Conservation (phyloP, 2,329 filamentous ascomycete species). For the Trichoderma afroharzianum region DNA sequence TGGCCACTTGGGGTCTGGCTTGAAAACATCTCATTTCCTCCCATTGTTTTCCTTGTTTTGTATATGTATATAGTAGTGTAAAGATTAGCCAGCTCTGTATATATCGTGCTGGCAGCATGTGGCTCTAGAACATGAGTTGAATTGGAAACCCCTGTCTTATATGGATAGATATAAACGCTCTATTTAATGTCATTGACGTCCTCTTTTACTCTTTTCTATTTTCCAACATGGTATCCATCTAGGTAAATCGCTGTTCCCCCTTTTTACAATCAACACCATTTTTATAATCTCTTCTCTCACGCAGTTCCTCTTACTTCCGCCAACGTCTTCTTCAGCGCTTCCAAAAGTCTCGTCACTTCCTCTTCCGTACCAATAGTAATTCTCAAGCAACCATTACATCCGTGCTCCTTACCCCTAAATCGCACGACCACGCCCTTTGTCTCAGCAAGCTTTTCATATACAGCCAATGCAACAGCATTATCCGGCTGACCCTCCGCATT, state of each 20-base stretch:
- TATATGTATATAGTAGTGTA: background rate
- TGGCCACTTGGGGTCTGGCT: slow-evolving; percentile 5
- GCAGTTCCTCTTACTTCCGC: slow-evolving; percentile 38
- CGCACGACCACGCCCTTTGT: slow-evolving; percentile 85
- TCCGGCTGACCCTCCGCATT: slow-evolving; percentile 69
- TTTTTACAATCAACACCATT: background rate
- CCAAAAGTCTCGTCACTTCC: slow-evolving; percentile 77
- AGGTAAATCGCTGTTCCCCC: background rate
- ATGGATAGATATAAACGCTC: background rate
- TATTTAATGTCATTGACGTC: background rate
- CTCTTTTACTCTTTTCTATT: background rate
- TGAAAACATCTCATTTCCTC: background rate
- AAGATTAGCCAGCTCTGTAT: background rate
- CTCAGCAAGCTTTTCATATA: slow-evolving; percentile 84
- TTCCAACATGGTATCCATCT: background rate
- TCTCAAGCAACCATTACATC: slow-evolving; percentile 82
- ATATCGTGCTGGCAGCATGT: background rate
- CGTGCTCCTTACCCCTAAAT: slow-evolving; percentile 88
- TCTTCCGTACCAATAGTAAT: slow-evolving; percentile 89
- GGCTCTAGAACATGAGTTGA: background rate
- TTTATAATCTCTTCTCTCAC: background rate
- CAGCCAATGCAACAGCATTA: slow-evolving; percentile 71
- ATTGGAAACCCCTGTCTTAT: background rate
- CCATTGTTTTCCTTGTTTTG: background rate
- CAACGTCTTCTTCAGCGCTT: slow-evolving; percentile 56